phyloP scores from a whole-genome alignment of 2,329 filamentous ascomycete genomes.

The Didymella segeticola region DNA sequence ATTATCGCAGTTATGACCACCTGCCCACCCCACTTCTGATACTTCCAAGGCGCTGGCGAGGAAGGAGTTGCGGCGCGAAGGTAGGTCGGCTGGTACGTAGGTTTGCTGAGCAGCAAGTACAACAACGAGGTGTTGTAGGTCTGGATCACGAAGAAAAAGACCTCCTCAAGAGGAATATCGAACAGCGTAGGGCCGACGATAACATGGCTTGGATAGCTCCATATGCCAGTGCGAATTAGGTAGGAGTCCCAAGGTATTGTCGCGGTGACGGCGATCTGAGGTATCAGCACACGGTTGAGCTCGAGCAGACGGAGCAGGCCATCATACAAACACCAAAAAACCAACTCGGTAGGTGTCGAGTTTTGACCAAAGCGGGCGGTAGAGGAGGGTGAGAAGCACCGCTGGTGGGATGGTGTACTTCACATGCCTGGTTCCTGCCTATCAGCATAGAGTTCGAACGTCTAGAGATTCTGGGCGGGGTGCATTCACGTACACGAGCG shows the following conservation, averaged over 20 bases:
- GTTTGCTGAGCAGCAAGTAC: constrained; percentile 72
- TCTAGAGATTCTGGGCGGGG: constrained; percentile 6
- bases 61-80: constrained; percentile 52
- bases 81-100: constrained; percentile 63
- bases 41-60: constrained; percentile 45
- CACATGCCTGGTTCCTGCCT: constrained; percentile 59
- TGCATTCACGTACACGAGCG: constrained; percentile 61
- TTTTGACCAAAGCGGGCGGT: constrained; percentile 66
- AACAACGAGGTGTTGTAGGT: constrained; percentile 75
- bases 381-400: constrained; percentile 63
- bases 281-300: constrained; percentile 29
- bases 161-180: constrained; percentile 72
- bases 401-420: constrained; percentile 73
- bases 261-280: constrained; percentile 66
- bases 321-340: constrained; percentile 61
- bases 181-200: constrained; percentile 69
- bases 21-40: constrained; percentile 58
- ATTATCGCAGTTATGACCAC: constrained; percentile 55
- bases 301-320: constrained; percentile 4
- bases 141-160: constrained; percentile 80
- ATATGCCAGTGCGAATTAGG: constrained; percentile 70
- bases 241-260: constrained; percentile 81
- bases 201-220: constrained; percentile 72
- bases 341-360: constrained; percentile 68
- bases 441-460: constrained; percentile 20